Base-by-base conservation (phyloP, 1,284 basidiomycete genomes). In the Apiotrichum gracile region DNA sequence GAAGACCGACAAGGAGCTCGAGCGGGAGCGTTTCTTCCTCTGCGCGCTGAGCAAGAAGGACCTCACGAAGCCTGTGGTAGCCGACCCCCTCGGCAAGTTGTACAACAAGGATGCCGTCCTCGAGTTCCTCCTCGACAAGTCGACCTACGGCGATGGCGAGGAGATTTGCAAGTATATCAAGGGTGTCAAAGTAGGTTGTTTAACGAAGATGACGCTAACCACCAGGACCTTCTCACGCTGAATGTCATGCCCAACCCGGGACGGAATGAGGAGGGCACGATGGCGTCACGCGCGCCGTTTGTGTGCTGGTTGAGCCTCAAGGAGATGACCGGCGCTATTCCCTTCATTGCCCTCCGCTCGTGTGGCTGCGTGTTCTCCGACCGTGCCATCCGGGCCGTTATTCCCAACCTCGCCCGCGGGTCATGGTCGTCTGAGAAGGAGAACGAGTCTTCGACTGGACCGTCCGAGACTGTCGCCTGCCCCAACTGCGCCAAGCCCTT, bases 41-140 rank as follows among this genome's bases (percentile, higher is more conserved):
- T 96, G 92, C 69, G 90, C 91, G 10, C 78, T 97, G 3, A 94
- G 90, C 42, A 96, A 93, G 89, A 82, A 82, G 57, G 84, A 84
- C n/a, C 78, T 96, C 3, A 82, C 85, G 63, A 84, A 89, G 58
- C 92, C 91, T 0, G 79, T 94, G 14, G 91, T 94, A 0, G 85
- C 90, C 0, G 93, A 91, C 74, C 84, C 85, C 0, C 78, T 96
- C 0, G 92, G 92, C 25, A 92, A 91, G 72, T 78, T 96, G 2
- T 96, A 94, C 70, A 97, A 96, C 76, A 94, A 93, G 70, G 91
- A 92, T 66, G 84, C 91, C 0, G 78, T 96, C 39, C 80, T 96
- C 45, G 89, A 93, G 69, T 92, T 85, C 71, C 78, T 94, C 33
- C 76, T 96, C 24, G 86, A 93, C 71, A 84, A 82, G 65, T 76